Evolutionary conservation across 768 basidiomycete species (phyloP).

Genomic region (Xerocomus spinulosus): DNA sequence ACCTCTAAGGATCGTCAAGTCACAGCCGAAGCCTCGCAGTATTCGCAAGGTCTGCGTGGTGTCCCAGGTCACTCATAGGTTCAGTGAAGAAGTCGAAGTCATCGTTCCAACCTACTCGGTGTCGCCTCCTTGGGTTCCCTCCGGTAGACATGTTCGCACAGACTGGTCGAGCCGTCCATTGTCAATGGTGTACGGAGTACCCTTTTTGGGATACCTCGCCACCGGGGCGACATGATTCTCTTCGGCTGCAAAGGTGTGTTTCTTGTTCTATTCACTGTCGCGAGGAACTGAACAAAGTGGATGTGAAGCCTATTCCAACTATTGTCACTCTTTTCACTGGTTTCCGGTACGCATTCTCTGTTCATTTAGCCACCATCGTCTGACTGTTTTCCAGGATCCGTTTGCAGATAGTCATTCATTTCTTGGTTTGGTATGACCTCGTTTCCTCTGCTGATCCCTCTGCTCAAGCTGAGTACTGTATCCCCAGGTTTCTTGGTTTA

Average conservation of each 20-base stretch:
- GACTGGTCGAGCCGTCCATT: not conserved
- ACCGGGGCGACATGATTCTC: not conserved
- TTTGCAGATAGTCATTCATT: not conserved
- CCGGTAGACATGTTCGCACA: conserved; percentile 1
- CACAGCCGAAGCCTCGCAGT: not conserved
- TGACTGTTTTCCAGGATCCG: not conserved
- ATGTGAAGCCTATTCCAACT: conserved; percentile 9
- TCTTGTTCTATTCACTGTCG: not conserved
- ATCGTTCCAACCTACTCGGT: not conserved
- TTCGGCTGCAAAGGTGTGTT: conserved; percentile 3
- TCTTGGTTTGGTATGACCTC: not conserved
- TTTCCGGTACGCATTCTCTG: not conserved
- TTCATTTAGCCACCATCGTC: not conserved
- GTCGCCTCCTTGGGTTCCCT: conserved; percentile 5
- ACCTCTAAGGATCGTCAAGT: not conserved
- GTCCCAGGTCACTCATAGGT: not conserved
- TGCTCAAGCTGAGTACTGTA: not conserved
- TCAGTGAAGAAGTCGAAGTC: not conserved
- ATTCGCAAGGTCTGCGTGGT: not conserved
- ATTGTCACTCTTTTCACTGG: conserved; percentile 15
- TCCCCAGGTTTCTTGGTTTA: not conserved
- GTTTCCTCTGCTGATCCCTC: too few relatives aligned
- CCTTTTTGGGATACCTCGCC: conserved; percentile 1
- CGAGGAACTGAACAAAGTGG: not conserved
- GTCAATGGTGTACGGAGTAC: not conserved